Evolutionary conservation across 225 moss, liverwort and hornwort species (phyloP), one percentile per base, ranked within the genome.

Genomic region (Polytrichum formosum): DNA sequence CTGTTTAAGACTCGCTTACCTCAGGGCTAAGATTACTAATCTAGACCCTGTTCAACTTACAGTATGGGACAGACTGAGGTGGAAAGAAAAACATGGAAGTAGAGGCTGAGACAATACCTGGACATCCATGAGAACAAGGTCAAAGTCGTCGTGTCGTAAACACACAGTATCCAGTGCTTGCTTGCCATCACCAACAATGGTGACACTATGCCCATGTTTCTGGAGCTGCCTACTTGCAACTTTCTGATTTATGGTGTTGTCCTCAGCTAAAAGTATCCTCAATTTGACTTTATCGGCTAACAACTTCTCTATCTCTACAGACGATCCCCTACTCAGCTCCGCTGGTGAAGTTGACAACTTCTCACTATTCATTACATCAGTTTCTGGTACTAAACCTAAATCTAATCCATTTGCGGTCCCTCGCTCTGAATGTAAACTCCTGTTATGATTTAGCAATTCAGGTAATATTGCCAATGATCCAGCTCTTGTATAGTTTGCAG

Each of bases 41-140:
- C 13, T 46, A 46, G 46, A 16, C 46, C 26, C 46, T 46, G 13
- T 46, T 46, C 46, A 46, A 10, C 46, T 46, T 13, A 46, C 13
- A 46, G 13, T 13, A 46, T 46, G 46, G 46, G 13, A 46, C 13
- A 46, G 46, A 16, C 46, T 16, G 46, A 46, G 46, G 46, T 35
- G 35, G 35, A 9, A 35, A 35, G 46, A 4, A 13, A 31, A 31
- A 31, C 1, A 31, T 31, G 31, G 31, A 7, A 46, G 46, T 7
- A 46, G 46, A 46, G 3, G 4, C 46, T 16, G 13, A 46, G 13
- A 46, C 46, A 46, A 46, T 80, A 94, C 94, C 94, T 95, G 95
- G 65, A 92, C 92, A 76, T 95, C 92, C 92, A 95, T 91, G 58
- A 95, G 87, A 63, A 92, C 86, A 67, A 95, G 91, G 69, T 95